Percentiles rank a stretch among this genome's conserved stretches.
Evolutionary conservation across 768 basidiomycete genomes (phyloP).

Genomic region (Boletus huronensis): DNA sequence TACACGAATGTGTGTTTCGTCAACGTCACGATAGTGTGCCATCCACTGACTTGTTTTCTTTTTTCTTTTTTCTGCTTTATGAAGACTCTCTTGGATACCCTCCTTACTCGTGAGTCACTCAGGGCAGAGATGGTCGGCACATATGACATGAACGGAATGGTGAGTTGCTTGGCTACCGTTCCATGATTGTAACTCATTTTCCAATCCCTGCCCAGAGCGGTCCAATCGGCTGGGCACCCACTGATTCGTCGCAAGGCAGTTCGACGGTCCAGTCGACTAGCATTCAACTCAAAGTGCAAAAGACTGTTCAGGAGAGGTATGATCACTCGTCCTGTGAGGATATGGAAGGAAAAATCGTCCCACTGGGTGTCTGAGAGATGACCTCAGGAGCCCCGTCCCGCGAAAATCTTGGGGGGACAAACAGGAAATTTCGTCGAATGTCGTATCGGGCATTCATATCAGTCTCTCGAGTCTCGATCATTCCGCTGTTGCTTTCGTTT

Average conservation of each 20-base stretch:
- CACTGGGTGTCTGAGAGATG: not conserved
- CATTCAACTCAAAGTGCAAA: not conserved
- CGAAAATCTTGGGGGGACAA: too few species aligned
- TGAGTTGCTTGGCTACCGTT: not conserved
- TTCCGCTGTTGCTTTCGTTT: too few species aligned
- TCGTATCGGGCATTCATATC: not conserved
- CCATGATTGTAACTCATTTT: not conserved
- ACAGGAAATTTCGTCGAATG: not conserved
- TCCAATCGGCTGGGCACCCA: not conserved
- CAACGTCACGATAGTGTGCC: not conserved
- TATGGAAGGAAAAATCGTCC: not conserved
- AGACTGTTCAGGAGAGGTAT: not conserved
- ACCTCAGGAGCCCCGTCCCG: too few species aligned
- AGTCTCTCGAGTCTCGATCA: too few species aligned
- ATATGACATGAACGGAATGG: not conserved
- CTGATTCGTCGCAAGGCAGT: not conserved
- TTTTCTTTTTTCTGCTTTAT: not conserved
- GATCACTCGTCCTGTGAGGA: not conserved
- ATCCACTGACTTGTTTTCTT: not conserved
- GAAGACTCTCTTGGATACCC: slow-evolving; percentile 8
- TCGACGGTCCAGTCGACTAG: not conserved
- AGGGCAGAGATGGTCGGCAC: not conserved
- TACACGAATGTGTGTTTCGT: not conserved
- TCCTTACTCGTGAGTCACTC: slow-evolving; percentile 7
- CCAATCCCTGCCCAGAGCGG: not conserved